A percentile compares a stretch with the other conserved stretches of the same genome.
These are phyloP conservation scores for Fonsecaea erecta DNA, from an alignment of 2,329 filamentous ascomycete genomes.

Conservation along the genomic window DNA sequence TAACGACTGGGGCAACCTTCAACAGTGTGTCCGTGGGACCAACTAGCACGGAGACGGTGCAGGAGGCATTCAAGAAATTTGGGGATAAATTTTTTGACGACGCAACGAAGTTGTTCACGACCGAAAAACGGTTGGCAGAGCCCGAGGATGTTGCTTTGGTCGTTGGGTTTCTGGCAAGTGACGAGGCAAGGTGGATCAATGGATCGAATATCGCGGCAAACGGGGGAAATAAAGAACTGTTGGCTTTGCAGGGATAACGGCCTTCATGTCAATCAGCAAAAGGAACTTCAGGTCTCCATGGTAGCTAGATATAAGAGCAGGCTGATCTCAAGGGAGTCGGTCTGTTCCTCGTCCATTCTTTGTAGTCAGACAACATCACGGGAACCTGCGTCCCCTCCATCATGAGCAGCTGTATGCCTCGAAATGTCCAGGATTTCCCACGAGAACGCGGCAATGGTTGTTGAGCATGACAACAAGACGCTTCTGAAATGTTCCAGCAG, in stretches of 20 bases:
- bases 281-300: neutral
- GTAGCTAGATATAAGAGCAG: neutral
- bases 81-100: constrained; percentile 50
- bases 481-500: neutral
- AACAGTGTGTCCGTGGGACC: constrained; percentile 18
- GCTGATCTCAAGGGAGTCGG: constrained; percentile 23
- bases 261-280: constrained; percentile 21
- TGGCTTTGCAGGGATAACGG: constrained; percentile 21
- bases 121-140: constrained; percentile 46
- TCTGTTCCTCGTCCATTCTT: neutral
- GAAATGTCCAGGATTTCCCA: neutral
- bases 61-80: constrained; percentile 49
- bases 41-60: constrained; percentile 41
- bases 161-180: constrained; percentile 53
- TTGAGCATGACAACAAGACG: constrained; percentile 8
- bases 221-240: constrained; percentile 37
- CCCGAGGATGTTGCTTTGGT: constrained; percentile 55
- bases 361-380: neutral
- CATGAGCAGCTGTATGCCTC: constrained; percentile 1
- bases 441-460: constrained; percentile 4
- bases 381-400: neutral
- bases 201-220: constrained; percentile 47
- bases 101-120: constrained; percentile 47
- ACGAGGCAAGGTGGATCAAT: constrained; percentile 55
- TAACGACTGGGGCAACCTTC: constrained; percentile 17